These are phyloP conservation scores for Didymella exigua DNA, from an alignment of 2,329 filamentous ascomycete genomes.

Conservation along the genomic window DNA sequence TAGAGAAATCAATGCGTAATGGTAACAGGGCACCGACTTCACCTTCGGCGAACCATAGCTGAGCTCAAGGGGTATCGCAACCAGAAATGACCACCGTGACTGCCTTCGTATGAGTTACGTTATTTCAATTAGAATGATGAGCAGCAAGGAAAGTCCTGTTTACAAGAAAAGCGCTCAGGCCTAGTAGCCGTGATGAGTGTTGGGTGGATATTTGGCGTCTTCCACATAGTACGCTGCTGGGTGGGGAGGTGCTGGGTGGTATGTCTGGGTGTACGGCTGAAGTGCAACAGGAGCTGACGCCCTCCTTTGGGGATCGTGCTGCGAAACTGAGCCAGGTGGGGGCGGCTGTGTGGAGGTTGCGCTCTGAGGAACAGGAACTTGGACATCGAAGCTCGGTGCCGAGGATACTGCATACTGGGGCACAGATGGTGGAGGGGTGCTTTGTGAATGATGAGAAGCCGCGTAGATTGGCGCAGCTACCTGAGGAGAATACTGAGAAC, in stretches of 20 bases:
- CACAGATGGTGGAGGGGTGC: slow-evolving; percentile 26
- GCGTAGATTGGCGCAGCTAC: slow-evolving; percentile 26
- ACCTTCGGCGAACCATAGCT: slow-evolving; percentile 20
- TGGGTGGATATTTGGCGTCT: slow-evolving; percentile 35
- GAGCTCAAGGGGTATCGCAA: slow-evolving; percentile 25
- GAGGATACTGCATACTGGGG: slow-evolving; percentile 36
- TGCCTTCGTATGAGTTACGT: slow-evolving; percentile 19
- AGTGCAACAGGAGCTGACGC: slow-evolving; percentile 40
- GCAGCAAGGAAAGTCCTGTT: neutral
- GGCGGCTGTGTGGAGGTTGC: slow-evolving; percentile 23
- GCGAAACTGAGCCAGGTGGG: slow-evolving; percentile 21
- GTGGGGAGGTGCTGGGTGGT: slow-evolving; percentile 32
- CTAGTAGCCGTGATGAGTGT: slow-evolving; percentile 12
- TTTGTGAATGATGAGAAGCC: slow-evolving; percentile 27
- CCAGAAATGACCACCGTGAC: slow-evolving; percentile 22
- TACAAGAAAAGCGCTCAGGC: neutral
- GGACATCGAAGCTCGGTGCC: slow-evolving; percentile 31
- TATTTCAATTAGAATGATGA: slow-evolving; percentile 6
- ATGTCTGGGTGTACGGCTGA: slow-evolving; percentile 30
- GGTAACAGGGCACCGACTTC: slow-evolving; percentile 13
- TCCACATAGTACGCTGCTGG: slow-evolving; percentile 38
- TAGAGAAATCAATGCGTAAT: neutral
- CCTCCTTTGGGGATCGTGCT: slow-evolving; percentile 36
- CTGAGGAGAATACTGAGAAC: slow-evolving; percentile 29
- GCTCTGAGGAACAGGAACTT: slow-evolving; percentile 25